phyloP scores from a whole-genome alignment of 2,329 filamentous ascomycete species.

The Xylariales sp. region DNA sequence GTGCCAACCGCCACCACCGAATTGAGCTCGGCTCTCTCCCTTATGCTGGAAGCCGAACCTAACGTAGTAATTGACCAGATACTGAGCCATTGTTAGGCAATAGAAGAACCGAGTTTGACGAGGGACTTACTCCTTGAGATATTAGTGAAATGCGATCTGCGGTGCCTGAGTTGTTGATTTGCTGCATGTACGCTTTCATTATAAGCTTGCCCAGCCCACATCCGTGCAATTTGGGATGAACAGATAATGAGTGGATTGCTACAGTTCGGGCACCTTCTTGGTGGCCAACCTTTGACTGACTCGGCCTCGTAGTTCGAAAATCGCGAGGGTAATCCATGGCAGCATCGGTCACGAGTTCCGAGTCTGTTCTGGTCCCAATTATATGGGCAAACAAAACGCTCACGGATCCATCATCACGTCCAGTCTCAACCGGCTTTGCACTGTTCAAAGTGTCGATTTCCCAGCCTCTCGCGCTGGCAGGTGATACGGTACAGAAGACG shows the following conservation, averaged over 20 bases:
- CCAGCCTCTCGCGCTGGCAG: conserved; percentile 40
- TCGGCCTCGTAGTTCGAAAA: conserved; percentile 51
- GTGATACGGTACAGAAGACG: conserved; percentile 65
- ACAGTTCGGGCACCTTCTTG: conserved; percentile 70
- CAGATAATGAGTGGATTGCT: conserved; percentile 77
- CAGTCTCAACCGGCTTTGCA: conserved; percentile 55
- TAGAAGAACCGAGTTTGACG: not conserved
- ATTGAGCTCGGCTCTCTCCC: conserved; percentile 65
- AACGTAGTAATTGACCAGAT: conserved; percentile 71
- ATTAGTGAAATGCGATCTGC: conserved; percentile 73
- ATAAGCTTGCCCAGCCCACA: conserved; percentile 70
- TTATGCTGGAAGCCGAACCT: conserved; percentile 67
- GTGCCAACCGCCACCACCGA: conserved; percentile 77
- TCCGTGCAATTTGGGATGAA: conserved; percentile 70
- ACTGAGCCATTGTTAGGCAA: too few species aligned
- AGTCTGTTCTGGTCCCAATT: conserved; percentile 66
- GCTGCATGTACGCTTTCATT: conserved; percentile 72
- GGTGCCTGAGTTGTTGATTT: conserved; percentile 65
- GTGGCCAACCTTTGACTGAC: conserved; percentile 57
- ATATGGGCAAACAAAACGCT: conserved; percentile 73
- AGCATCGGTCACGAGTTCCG: conserved; percentile 62
- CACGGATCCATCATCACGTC: conserved; percentile 48
- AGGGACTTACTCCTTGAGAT: conserved; percentile 60
- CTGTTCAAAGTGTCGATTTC: conserved; percentile 48
- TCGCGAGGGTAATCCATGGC: conserved; percentile 71